phyloP scores from a whole-genome alignment of 805 yeast species.

The Sugiyamaella boreocaroliniensis region DNA sequence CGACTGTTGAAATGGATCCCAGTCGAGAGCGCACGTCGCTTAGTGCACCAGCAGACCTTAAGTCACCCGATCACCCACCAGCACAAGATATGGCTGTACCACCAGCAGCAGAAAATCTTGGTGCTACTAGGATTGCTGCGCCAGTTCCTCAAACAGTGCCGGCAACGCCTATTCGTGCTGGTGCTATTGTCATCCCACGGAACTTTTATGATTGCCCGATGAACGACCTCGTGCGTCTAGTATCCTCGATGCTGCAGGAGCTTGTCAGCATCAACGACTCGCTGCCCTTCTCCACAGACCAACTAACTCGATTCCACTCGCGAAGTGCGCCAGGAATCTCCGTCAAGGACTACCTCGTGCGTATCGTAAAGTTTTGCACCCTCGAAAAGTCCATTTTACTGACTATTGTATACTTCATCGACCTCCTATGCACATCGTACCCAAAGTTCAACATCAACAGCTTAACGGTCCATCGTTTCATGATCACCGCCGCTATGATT shows the following conservation, averaged over 20 bases:
- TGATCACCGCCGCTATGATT: constrained; percentile 83
- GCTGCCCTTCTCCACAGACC: constrained; percentile 31
- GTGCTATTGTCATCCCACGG: constrained; percentile 35
- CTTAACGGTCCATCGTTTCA: constrained; percentile 86
- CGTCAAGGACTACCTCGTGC: constrained; percentile 62
- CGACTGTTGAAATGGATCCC: neutral
- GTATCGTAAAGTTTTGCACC: constrained; percentile 77
- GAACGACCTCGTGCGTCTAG: constrained; percentile 61
- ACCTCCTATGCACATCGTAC: constrained; percentile 69
- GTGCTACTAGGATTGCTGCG: neutral
- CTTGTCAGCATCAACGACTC: constrained; percentile 70
- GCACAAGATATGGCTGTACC: neutral
- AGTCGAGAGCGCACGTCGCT: neutral
- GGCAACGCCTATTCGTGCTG: neutral
- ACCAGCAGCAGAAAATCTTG: neutral
- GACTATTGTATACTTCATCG: constrained; percentile 84
- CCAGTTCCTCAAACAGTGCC: neutral
- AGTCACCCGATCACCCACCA: neutral
- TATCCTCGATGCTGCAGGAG: constrained; percentile 74
- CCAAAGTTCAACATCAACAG: constrained; percentile 79
- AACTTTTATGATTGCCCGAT: constrained; percentile 61
- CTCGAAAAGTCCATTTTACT: constrained; percentile 77
- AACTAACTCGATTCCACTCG: constrained; percentile 84
- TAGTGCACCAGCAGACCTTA: neutral
- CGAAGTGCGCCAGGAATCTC: constrained; percentile 87